Evolutionary conservation across 2,329 filamentous ascomycete species (phyloP), one percentile per base, ranked within the genome.

Genomic region (Claviceps pusilla): DNA sequence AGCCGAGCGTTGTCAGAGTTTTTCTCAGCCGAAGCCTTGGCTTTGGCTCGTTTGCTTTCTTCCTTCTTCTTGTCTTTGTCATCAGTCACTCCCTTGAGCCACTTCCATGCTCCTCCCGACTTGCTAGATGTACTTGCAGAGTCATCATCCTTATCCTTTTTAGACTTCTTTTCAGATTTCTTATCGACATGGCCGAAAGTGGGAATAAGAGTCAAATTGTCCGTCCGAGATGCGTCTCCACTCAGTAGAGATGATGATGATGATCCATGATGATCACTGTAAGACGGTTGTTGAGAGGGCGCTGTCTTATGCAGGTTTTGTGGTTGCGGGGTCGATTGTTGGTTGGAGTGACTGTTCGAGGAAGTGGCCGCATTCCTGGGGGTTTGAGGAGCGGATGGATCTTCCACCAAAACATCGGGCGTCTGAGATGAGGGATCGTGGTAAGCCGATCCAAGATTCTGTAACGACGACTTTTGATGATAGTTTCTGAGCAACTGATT

Each of bases 161-260:
- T 90, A 51, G 80, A 77, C 61, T 84, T 88, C 65, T 82, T 83
- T n/a, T 90, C 86, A 0, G 73, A 63, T 62, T 86, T 88, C 66
- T 82, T 86, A 53, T 93, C 87, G 55, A 90, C 86, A 73, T 62
- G 52, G 63, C 56, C 73, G 48, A 86, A 73, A 0, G 84, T 91
- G 0, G 89, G 87, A 52, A 93, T 89, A 60, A 89, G 85, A 0
- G 87, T 89, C 14, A 94, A 72, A 50, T 77, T 82, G 66, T 93
- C 89, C 1, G 87, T 91, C 48, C 86, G 79, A 7, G 66, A 71
- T 7, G 78, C 83, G 55, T 75, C 80, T 54, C 82, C 83, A 12
- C 85, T 85, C 28, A 86, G 83, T 2, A 91, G 69, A 33, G 81
- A 74, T n/a, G 87, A 74, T n/a, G 87, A 81, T 3, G 85, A 65